These are phyloP conservation scores for Astragalus glycyphyllos DNA, from an alignment of 306 rosid species.

Conservation along the genomic window DNA sequence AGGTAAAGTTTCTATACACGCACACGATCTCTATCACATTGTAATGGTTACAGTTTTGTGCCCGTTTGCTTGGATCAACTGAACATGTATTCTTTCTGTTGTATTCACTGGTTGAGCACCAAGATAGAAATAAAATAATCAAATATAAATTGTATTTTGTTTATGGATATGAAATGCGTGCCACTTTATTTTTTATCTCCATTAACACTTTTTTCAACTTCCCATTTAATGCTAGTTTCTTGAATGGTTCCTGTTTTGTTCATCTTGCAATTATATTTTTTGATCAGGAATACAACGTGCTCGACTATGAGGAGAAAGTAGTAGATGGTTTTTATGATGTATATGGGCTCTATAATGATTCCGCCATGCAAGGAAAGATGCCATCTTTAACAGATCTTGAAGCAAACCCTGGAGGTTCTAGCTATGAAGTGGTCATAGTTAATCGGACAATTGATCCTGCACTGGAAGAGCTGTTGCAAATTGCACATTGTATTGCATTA, in stretches of 20 bases:
- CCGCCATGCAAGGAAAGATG: conserved; percentile 88
- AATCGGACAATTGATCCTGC: conserved; percentile 76
- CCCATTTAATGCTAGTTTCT: conserved; percentile 10
- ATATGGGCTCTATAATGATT: conserved; percentile 64
- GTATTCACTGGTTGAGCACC: conserved; percentile 26
- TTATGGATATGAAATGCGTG: conserved; percentile 30
- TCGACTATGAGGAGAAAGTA: conserved; percentile 91
- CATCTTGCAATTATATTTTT: conserved; percentile 40
- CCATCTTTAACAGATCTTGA: conserved; percentile 84
- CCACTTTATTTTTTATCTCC: conserved; percentile 24
- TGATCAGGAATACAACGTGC: conserved; percentile 82
- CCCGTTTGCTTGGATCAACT: conserved; percentile 25
- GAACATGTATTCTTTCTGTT: conserved; percentile 15
- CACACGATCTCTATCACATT: conserved; percentile 15
- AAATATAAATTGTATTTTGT: conserved; percentile 4
- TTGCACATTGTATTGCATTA: conserved; percentile 86
- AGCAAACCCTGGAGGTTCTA: conserved; percentile 67
- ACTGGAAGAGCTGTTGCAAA: conserved; percentile 84
- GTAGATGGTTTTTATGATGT: conserved; percentile 95
- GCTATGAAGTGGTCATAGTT: conserved; percentile 85
- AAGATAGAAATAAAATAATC: conserved; percentile 26
- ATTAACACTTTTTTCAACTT: conserved; percentile 2
- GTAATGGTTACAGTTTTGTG: conserved; percentile 18
- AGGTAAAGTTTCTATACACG: conserved; percentile 7
- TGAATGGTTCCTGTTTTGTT: conserved; percentile 32